Evolutionary conservation across 768 basidiomycete species (phyloP).

Genomic region (Podaxis pistillaris): DNA sequence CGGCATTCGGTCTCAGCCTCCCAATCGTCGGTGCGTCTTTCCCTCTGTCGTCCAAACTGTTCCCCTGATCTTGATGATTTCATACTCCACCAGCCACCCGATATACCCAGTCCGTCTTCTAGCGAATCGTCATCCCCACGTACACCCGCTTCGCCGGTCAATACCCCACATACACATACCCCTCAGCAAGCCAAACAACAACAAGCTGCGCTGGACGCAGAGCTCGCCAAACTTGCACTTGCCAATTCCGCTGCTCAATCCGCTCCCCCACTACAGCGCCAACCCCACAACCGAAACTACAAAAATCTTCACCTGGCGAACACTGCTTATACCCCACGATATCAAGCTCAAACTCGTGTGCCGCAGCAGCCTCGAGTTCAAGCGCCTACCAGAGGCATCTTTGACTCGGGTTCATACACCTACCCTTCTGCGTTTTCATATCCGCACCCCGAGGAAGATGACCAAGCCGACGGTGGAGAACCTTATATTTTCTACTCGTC

Average conservation of each 20-base stretch:
- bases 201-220: constrained; percentile 2
- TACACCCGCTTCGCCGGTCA: constrained; percentile 11
- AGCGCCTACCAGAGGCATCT: constrained; percentile 1
- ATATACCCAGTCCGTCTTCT: background rate
- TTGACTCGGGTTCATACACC: constrained; percentile 7
- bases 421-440: background rate
- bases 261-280: constrained; percentile 1
- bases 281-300: constrained; percentile 4
- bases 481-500: constrained; percentile 13
- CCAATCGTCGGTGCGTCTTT: background rate
- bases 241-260: background rate
- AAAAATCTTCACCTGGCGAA: constrained; percentile 12
- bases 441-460: background rate
- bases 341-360: background rate
- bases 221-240: constrained; percentile 2
- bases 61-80: background rate
- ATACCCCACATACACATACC: constrained; percentile 12
- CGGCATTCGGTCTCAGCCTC: background rate
- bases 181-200: background rate
- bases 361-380: background rate
- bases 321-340: background rate
- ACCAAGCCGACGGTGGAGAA: background rate
- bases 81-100: background rate
- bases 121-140: constrained; percentile 13
- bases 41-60: background rate